Evolutionary conservation across 805 yeast genomes (phyloP), one percentile per base, ranked within the genome.

Genomic region (Candida vaughaniae): DNA sequence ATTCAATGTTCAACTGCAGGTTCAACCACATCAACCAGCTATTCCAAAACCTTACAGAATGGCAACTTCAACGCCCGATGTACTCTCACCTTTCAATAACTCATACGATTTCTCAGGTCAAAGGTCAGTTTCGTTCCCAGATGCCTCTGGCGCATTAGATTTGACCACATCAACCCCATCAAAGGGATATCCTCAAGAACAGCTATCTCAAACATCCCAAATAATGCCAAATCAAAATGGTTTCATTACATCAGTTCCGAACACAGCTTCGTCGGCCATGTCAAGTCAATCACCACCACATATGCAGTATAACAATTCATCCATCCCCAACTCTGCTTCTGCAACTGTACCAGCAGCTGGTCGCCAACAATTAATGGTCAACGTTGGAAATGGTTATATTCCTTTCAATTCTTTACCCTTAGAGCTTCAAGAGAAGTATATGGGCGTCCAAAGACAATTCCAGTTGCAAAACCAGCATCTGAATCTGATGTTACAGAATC

Each of bases 311-410:
- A 10, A 6, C 23, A 20, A 20, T 10, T 6, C 23, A 7, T 20
- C 23, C 6, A 20, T 20, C 9, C 23, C 23, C 6, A 20, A 20
- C 10, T n/a, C n/a, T n/a, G n/a, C n/a, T n/a, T n/a, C n/a, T n/a
- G n/a, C n/a, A n/a, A n/a, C n/a, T n/a, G 10, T 20, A 10, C 25
- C 29, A 22, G 29, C 23, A 4, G 6, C 31, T 16, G 18, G 9
- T 15, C 32, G 38, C 8, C 49, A 42, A 22, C 52, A 48, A 35
- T 30, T 51, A 36, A 48, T 51, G 52, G 54, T 45, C 10, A 52
- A 52, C 30, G 29, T 48, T 10, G 55, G 52, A 2, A 49, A 39
- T 31, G 53, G 55, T 5, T 49, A 39, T 22, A 48, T 48, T 7
- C 54, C 56, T 7, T 48, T 48, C 28, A 36, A 37, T 23, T 36